Base-by-base conservation (phyloP, 495 filamentous ascomycete species). In the Halenospora varia region DNA sequence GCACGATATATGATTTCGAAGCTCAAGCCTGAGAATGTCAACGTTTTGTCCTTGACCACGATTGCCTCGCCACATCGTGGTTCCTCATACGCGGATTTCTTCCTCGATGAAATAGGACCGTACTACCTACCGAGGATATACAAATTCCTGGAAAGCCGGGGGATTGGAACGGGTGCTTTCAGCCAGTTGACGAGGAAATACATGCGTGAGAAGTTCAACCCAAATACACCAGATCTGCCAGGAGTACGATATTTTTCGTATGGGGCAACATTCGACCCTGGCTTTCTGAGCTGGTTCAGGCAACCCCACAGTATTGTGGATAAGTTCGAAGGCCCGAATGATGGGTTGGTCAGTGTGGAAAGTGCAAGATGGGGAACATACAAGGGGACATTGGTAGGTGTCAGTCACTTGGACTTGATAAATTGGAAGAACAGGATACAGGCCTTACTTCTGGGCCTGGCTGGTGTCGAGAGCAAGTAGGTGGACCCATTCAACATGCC, bases 181-280 rank as follows among this genome's bases (percentile, higher is more conserved):
- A 72, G 76, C 22, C 92, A 98, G 70, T 71, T 98, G 20, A 97
- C 93, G 0, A 79, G 78, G 11, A 73, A 76, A 56, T 95, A 96
- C 71, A 96, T 96, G 90, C 57, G 67, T 10, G 79, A 88, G 18
- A 78, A 78, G 9, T 98, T 98, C 76, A 98, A 97, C 63, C 85
- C 87, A 0, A 78, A 74, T 15, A 89, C 88, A 0, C 91, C 86
- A 4, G 84, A 98, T 70, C 70, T 82, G 10, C 77, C 84, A 13
- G 74, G 72, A n/a, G 86, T 96, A n/a, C 75, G 80, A 73, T 97
- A 97, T 68, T 97, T 90, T 69, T 96, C 90, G 15, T 96, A 96
- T 64, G 93, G 94, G 1, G 94, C 94, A 26, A 81, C 77, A 55
- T 76, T 89, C 25, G 70, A 85, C 18, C 89, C 81, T 54, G 78